Percentiles rank a stretch among this genome's conserved stretches.
These are phyloP conservation scores for Chrysosphaeria jannelii DNA, from an alignment of 2,329 filamentous ascomycete species.

Conservation along the genomic window DNA sequence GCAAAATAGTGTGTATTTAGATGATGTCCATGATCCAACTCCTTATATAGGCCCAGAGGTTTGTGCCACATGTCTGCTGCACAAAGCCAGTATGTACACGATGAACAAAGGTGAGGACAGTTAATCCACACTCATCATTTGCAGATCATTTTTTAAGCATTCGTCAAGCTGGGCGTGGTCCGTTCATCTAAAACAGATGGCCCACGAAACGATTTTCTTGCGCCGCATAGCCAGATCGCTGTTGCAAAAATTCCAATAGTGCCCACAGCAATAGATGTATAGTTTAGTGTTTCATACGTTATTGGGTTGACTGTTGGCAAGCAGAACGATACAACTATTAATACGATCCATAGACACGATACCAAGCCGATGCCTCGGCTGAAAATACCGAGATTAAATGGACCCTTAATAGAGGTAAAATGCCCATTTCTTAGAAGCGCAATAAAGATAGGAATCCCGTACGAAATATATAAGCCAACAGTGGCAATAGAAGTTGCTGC, in stretches of 20 bases:
- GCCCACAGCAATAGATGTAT: conserved; percentile 26
- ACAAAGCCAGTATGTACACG: too few relatives aligned
- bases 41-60: too few relatives aligned
- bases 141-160: too few relatives aligned
- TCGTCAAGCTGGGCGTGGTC: too few relatives aligned
- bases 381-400: conserved; percentile 18
- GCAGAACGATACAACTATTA: conserved; percentile 26
- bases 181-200: too few relatives aligned
- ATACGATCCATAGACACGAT: conserved; percentile 19
- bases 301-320: conserved; percentile 24
- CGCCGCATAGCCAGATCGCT: conserved; percentile 19
- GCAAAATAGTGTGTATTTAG: too few relatives aligned
- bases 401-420: conserved; percentile 20
- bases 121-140: too few relatives aligned
- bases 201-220: conserved; percentile 24
- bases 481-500: conserved; percentile 28
- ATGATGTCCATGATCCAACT: too few relatives aligned
- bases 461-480: conserved; percentile 25
- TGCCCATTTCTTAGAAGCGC: conserved; percentile 18
- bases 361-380: conserved; percentile 16
- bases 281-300: conserved; percentile 24
- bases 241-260: conserved; percentile 19
- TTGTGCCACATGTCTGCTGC: too few relatives aligned
- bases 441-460: conserved; percentile 24
- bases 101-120: too few relatives aligned